These are phyloP conservation scores for Botrytis elliptica DNA, from an alignment of 2,329 filamentous ascomycete species.

Conservation along the genomic window DNA sequence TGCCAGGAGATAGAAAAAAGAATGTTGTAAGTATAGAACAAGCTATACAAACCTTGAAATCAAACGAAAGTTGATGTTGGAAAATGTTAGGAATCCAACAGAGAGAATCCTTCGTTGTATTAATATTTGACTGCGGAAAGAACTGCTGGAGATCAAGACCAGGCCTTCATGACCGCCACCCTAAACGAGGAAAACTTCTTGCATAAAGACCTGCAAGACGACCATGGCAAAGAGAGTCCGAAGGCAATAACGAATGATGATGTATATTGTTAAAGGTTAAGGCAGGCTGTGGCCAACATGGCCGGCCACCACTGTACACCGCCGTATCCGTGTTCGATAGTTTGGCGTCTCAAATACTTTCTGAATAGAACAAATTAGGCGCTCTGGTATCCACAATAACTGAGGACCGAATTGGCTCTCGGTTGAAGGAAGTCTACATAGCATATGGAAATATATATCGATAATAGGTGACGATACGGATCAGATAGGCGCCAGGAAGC, in stretches of 20 bases:
- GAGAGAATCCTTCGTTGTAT: not conserved
- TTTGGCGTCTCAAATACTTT: not conserved
- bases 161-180: not conserved
- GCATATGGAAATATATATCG: not conserved
- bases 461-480: not conserved
- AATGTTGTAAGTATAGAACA: not conserved
- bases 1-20: not conserved
- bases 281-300: not conserved
- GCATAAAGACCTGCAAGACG: not conserved
- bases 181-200: not conserved
- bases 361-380: too few species aligned
- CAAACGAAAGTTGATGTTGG: not conserved
- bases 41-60: not conserved
- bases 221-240: not conserved
- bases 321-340: not conserved
- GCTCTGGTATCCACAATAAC: not conserved
- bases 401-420: not conserved
- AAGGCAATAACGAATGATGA: slow-evolving; percentile 5
- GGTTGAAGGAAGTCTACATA: not conserved
- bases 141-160: not conserved
- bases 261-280: not conserved
- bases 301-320: not conserved
- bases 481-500: not conserved
- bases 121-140: slow-evolving; percentile 3
- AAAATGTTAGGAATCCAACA: not conserved